Evolutionary conservation across 2,329 filamentous ascomycete species (phyloP).

Genomic region (Didymellaceae sp.): DNA sequence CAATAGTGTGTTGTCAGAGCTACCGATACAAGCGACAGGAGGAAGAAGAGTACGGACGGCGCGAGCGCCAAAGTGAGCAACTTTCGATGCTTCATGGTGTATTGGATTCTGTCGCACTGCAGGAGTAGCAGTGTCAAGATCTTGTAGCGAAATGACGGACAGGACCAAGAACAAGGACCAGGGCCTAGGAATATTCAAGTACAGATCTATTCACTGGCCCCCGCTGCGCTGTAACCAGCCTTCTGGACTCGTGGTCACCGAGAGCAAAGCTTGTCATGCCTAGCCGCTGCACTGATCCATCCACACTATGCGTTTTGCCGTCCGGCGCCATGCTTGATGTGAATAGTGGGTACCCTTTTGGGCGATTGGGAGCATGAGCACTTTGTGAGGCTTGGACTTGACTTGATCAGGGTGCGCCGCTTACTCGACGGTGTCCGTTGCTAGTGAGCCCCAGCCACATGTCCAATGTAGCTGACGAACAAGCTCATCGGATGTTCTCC

Average conservation of each 20-base stretch:
- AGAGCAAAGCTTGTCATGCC: slow-evolving; percentile 15
- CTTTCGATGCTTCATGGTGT: slow-evolving; percentile 29
- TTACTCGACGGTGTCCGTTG: slow-evolving; percentile 14
- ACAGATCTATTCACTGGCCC: slow-evolving; percentile 6
- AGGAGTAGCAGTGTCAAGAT: slow-evolving; percentile 7
- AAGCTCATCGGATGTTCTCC: neutral
- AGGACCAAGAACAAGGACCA: slow-evolving; percentile 4
- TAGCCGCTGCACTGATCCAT: slow-evolving; percentile 10
- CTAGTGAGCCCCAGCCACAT: slow-evolving; percentile 15
- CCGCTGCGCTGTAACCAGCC: slow-evolving; percentile 11
- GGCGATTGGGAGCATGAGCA: slow-evolving; percentile 14
- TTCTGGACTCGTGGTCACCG: slow-evolving; percentile 16
- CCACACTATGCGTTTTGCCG: slow-evolving; percentile 12
- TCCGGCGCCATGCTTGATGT: slow-evolving; percentile 16
- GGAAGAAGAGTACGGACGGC: slow-evolving; percentile 32
- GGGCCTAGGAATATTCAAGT: slow-evolving; percentile 14
- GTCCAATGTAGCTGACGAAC: neutral
- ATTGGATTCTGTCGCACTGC: slow-evolving; percentile 8
- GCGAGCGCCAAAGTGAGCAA: slow-evolving; percentile 32
- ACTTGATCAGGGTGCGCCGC: slow-evolving; percentile 14
- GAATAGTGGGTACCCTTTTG: slow-evolving; percentile 5
- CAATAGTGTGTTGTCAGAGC: slow-evolving; percentile 40
- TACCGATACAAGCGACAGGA: slow-evolving; percentile 38
- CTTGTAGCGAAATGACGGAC: slow-evolving; percentile 2
- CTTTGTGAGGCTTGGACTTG: slow-evolving; percentile 11